phyloP scores from a whole-genome alignment of 2,329 filamentous ascomycete genomes.

The Plectosphaerella cucumerina region DNA sequence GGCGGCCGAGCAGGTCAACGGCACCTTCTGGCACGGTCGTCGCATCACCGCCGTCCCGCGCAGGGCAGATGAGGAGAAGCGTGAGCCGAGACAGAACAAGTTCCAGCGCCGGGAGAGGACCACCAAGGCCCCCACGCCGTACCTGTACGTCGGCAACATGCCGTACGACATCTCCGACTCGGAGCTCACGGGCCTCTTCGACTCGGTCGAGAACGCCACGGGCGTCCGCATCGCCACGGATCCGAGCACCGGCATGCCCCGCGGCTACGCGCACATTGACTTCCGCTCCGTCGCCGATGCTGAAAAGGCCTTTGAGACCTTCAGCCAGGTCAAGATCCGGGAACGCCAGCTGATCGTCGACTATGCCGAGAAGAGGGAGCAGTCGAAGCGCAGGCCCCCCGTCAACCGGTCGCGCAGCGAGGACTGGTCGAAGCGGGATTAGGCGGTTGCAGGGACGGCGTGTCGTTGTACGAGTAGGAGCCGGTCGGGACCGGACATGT shows the following conservation, averaged over 20 bases:
- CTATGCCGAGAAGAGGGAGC: slow-evolving; percentile 38
- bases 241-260: slow-evolving; percentile 71
- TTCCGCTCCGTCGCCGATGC: slow-evolving; percentile 68
- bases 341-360: slow-evolving; percentile 64
- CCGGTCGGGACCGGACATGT: too few species aligned
- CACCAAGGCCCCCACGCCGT: slow-evolving; percentile 31
- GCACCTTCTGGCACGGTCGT: slow-evolving; percentile 13
- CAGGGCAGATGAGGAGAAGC: neutral
- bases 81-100: too few species aligned
- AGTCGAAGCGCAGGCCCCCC: neutral
- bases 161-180: slow-evolving; percentile 80
- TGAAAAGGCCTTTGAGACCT: too few species aligned
- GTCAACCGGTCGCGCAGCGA: too few species aligned
- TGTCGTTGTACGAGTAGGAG: too few species aligned
- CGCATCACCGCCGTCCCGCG: slow-evolving; percentile 7
- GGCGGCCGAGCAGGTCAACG: slow-evolving; percentile 9
- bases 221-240: slow-evolving; percentile 83
- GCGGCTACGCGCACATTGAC: slow-evolving; percentile 82
- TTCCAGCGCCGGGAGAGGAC: neutral
- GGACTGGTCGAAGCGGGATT: too few species aligned
- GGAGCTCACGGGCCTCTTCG: slow-evolving; percentile 76
- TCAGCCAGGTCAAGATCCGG: too few species aligned
- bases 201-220: slow-evolving; percentile 61
- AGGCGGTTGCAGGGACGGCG: too few species aligned
- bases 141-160: slow-evolving; percentile 78